Evolutionary conservation across 345 rosid species (phyloP), one percentile per base, ranked within the genome.

Genomic region (Brassica incana): DNA sequence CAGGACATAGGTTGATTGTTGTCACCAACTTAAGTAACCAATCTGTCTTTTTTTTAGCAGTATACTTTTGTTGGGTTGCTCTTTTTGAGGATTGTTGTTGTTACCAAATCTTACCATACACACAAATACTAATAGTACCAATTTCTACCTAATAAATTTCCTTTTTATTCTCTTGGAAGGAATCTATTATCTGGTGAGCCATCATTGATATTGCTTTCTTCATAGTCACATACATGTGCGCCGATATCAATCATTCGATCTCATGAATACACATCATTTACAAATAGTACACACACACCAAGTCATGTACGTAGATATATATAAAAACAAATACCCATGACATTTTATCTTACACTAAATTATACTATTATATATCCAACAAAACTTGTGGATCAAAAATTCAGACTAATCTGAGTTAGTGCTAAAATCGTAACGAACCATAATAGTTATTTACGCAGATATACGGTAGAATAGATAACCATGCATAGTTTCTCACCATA

Each of bases 21-120:
- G 79, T 75, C 83, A 76, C 83, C 80, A 80, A 69, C 68, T 65
- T 75, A 54, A 65, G 80, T 70, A 80, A 65, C 77, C 69, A 80
- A 75, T 52, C 50, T 73, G 56, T 45, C 81, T 71, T 78, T 71
- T 59, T 72, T 20, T 32, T 20, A 20, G 54, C 10, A 58, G 38
- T 50, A 74, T 25, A 61, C 66, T 52, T 80, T 74, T 74, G 74
- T 56, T 80, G 67, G 59, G 62, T 75, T 75, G 72, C 16, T 73
- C 82, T 15, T 80, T 80, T 80, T 71, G 40, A 75, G 80, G 77
- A 71, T 75, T 71, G 80, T 75, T 71, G 65, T 70, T 65, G 77
- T 80, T 80, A 71, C 76, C 80, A 75, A 75, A 63, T 65, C 76
- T 71, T 10, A 71, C 80, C 80, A 80, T 75, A 80, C 77, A 71